These are phyloP conservation scores for Seiridium cupressi DNA, from an alignment of 2,329 filamentous ascomycete genomes.

Conservation along the genomic window DNA sequence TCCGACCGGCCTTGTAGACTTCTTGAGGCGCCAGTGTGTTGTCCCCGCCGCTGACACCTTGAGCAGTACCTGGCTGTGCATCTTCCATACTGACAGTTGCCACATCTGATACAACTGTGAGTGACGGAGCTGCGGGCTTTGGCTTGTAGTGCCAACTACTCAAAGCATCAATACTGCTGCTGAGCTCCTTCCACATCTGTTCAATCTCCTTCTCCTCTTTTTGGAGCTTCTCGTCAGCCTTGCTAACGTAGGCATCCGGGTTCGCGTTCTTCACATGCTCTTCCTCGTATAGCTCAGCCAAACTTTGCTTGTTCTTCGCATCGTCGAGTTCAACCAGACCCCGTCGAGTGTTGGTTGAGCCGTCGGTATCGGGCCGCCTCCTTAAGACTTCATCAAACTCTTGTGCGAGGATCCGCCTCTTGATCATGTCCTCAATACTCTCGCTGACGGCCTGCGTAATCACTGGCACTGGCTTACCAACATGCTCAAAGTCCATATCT, in stretches of 20 bases:
- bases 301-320: constrained; percentile 78
- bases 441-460: constrained; percentile 90
- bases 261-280: constrained; percentile 80
- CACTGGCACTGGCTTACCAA: constrained; percentile 91
- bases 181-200: constrained; percentile 78
- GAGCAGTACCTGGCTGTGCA: constrained; percentile 79
- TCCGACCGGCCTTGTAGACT: constrained; percentile 79
- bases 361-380: constrained; percentile 73
- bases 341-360: constrained; percentile 56
- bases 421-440: constrained; percentile 90
- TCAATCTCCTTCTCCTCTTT: constrained; percentile 83
- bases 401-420: constrained; percentile 82
- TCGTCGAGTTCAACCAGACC: constrained; percentile 82
- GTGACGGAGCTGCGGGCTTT: constrained; percentile 74
- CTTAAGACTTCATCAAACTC: constrained; percentile 92
- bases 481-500: constrained; percentile 92
- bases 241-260: constrained; percentile 75
- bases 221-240: constrained; percentile 76
- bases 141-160: constrained; percentile 96
- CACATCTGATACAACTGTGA: constrained; percentile 86
- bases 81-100: constrained; percentile 96
- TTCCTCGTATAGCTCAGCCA: constrained; percentile 92
- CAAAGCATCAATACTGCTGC: constrained; percentile 79
- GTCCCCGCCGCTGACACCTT: constrained; percentile 65
- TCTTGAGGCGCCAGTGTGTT: constrained; percentile 91